phyloP scores from a whole-genome alignment of 306 rosid species.

The Quercus suber region DNA sequence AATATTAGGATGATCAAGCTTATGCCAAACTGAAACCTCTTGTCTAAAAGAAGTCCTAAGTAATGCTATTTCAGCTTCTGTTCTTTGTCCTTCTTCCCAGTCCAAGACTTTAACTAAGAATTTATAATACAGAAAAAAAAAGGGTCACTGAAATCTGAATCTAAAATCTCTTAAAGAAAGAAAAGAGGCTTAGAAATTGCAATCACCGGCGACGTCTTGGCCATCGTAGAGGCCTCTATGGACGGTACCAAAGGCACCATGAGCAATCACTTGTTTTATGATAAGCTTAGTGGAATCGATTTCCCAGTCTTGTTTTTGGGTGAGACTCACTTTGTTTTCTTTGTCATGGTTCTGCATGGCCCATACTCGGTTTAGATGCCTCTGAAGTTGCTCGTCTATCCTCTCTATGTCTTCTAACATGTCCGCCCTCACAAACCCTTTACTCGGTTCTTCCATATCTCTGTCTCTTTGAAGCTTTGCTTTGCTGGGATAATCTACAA shows the following conservation, averaged over 20 bases:
- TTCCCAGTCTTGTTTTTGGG: not conserved
- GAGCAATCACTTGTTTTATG: not conserved
- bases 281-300: not conserved
- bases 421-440: not conserved
- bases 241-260: not conserved
- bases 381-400: not conserved
- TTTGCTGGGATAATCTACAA: not conserved
- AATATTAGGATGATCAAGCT: conserved; percentile 23
- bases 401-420: not conserved
- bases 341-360: not conserved
- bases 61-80: not conserved
- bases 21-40: conserved; percentile 12
- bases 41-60: not conserved
- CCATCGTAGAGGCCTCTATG: not conserved
- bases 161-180: not conserved
- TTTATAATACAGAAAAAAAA: not conserved
- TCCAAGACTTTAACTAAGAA: conserved; percentile 1
- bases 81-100: not conserved
- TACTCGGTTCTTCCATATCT: not conserved
- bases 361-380: not conserved
- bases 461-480: not conserved
- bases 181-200: not conserved
- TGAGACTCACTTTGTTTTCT: not conserved
- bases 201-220: not conserved
- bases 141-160: not conserved